Base-by-base conservation (phyloP, 1,139 yeast species). In the Lodderomyces jiufengensis region DNA sequence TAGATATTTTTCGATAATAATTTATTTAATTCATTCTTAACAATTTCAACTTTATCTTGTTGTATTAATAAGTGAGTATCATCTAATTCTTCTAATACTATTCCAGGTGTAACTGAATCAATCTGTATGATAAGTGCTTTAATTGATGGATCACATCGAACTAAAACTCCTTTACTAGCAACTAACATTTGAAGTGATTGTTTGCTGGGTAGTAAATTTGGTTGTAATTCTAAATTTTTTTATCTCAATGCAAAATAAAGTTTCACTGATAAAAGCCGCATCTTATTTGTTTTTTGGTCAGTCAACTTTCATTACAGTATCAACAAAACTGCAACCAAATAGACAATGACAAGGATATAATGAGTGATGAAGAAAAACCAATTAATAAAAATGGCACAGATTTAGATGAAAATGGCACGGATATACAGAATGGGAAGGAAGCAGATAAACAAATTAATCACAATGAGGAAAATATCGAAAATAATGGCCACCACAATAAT, bases 1-100 rank as follows among this genome's bases (percentile, higher is more conserved):
- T 84, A 90, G 2, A 90, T 81, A 52, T 90, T 92, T 57, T 84
- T 80, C 3, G 95, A 80, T 24, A 90, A 64, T 44, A 86, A 60
- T 45, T 78, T 64, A 55, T 85, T 87, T 49, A 92, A 69, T 55
- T 90, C 95, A 38, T 61, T 66, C 51, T 88, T 90, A 38, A 92
- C 81, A 51, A 70, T 80, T 25, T 78, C 81, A 4, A 90, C 84
- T 59, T 81, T 83, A 30, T 76, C 75, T 26, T 82, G 82, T 45
- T 85, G 92, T 22, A 92, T 83, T 41, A 92, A 65, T 21, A 92
- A 60, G 58, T 92, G 97, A 1, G 94, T 84, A 29, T 90, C 97
- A 54, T 92, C 97, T 33, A 92, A 70, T 50, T 90, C 97, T 58
- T 80, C 85, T 12, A 82, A 69, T 5, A 88, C 84, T 4, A 87